Evolutionary conservation across 805 yeast species (phyloP), one percentile per base, ranked within the genome.

Genomic region (Kluyveromyces lactis): DNA sequence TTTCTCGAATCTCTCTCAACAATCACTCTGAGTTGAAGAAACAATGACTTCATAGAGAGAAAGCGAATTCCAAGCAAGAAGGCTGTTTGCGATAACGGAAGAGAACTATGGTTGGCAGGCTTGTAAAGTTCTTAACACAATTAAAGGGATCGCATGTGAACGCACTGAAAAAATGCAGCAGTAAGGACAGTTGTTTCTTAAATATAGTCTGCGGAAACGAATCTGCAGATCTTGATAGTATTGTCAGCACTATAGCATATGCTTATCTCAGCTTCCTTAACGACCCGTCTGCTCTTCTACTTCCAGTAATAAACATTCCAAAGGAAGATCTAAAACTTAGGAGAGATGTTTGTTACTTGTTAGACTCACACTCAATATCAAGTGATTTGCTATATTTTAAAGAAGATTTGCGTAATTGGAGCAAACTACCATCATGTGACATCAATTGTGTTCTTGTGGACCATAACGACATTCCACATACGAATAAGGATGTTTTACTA

Each of bases 191-290:
- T 7, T 12, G 30, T 11, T 11, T 7, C 12, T 21, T 50, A 18
- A 41, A 36, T 19, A 47, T 55, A 12, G 57, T 53, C 5, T 51
- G 52, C 0, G 97, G 97, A 1, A 87, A 87, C 53, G 92, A 86
- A 52, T 75, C 92, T 4, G 89, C 92, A 43, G 87, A 90, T 59
- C 64, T 92, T 64, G 98, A 90, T 59, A 89, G 97, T 0, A 81
- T 87, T 24, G 73, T 86, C 2, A 72, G 81, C 40, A 80, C 97
- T 0, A 65, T 92, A 4, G 53, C 82, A 3, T 83, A 79, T 52
- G 79, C 95, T 0, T 86, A 75, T 51, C 69, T 81, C 43, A 60
- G 64, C 21, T 61, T 68, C 39, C 40, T 60, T 18, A 52, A 49
- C 9, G 51, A 63, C 34, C 63, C 64, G 13, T 45, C 54, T 21